These are phyloP conservation scores for Acanthochlamys bracteata DNA, from an alignment of 106 monocot genomes.

Conservation along the genomic window DNA sequence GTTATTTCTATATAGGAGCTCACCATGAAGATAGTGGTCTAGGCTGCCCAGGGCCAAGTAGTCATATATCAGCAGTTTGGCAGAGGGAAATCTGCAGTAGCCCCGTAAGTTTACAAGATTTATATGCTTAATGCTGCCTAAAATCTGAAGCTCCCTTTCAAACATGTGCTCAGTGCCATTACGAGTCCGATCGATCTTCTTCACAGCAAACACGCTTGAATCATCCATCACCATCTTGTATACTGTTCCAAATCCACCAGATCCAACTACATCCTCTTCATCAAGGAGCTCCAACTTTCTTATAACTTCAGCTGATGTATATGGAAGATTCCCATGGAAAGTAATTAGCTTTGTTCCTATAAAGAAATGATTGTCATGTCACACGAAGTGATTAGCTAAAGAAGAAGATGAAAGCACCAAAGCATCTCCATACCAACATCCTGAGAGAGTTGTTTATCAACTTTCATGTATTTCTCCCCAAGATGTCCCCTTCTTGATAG, in stretches of 20 bases:
- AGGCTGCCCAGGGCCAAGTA: slow-evolving; percentile 77
- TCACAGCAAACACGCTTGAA: slow-evolving; percentile 61
- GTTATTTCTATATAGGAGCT: too few relatives aligned
- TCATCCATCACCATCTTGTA: slow-evolving; percentile 96
- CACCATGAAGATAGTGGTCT: slow-evolving; percentile 82
- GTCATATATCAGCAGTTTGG: slow-evolving; percentile 86
- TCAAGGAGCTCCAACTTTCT: slow-evolving; percentile 71
- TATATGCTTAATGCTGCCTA: slow-evolving; percentile 87
- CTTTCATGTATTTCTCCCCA: slow-evolving; percentile 55
- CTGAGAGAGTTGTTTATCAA: slow-evolving; percentile 49
- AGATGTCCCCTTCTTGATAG: slow-evolving; percentile 62
- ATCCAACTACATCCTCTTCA: slow-evolving; percentile 79
- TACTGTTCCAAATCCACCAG: slow-evolving; percentile 86
- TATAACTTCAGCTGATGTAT: slow-evolving; percentile 60
- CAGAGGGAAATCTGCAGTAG: slow-evolving; percentile 64
- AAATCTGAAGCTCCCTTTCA: slow-evolving; percentile 68
- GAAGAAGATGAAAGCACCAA: not conserved
- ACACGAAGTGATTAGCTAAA: not conserved
- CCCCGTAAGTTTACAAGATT: slow-evolving; percentile 85
- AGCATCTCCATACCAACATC: slow-evolving; percentile 38
- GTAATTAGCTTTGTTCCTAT: slow-evolving; percentile 70
- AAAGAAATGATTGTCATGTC: not conserved
- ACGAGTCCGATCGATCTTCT: slow-evolving; percentile 56
- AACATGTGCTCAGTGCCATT: slow-evolving; percentile 52
- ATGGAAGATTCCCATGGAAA: slow-evolving; percentile 83